Evolutionary conservation across 768 basidiomycete genomes (phyloP).

Genomic region (Tubosaeta sp.): DNA sequence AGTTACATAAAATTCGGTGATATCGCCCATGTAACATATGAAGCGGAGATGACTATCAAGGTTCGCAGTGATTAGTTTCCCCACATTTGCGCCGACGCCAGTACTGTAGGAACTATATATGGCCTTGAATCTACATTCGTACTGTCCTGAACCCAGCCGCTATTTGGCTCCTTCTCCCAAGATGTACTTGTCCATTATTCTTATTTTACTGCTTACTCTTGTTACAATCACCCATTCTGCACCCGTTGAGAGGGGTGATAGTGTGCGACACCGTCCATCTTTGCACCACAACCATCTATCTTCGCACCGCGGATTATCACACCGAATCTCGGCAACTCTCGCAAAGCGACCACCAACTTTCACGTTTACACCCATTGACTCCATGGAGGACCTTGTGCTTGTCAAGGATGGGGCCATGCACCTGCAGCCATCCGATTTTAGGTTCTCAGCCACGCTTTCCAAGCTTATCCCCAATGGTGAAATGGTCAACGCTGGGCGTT

Average conservation of each 20-base stretch:
- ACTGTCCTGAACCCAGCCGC: not conserved
- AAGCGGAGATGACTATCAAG: not conserved
- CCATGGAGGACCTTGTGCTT: not conserved
- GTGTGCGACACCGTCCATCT: not conserved
- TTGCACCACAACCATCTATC: not conserved
- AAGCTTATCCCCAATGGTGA: not conserved
- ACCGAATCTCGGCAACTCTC: not conserved
- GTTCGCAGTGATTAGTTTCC: not conserved
- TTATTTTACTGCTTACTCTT: constrained; percentile 1
- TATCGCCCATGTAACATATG: not conserved
- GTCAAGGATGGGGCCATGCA: not conserved
- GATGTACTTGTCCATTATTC: not conserved
- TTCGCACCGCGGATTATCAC: constrained; percentile 3
- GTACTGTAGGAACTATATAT: not conserved
- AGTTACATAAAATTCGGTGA: too few relatives aligned
- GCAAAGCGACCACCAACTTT: constrained; percentile 1
- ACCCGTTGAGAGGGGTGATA: constrained; percentile 1
- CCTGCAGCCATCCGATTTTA: not conserved
- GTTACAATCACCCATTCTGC: not conserved
- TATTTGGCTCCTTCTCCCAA: not conserved
- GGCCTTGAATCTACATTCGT: not conserved
- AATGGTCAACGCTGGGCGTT: not conserved
- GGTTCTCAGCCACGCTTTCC: constrained; percentile 1
- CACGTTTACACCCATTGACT: not conserved
- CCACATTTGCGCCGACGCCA: not conserved